A percentile compares a stretch with the other conserved stretches of the same genome.
These are phyloP conservation scores for Trametes sp. DNA, from an alignment of 1,284 basidiomycete genomes.

Conservation along the genomic window DNA sequence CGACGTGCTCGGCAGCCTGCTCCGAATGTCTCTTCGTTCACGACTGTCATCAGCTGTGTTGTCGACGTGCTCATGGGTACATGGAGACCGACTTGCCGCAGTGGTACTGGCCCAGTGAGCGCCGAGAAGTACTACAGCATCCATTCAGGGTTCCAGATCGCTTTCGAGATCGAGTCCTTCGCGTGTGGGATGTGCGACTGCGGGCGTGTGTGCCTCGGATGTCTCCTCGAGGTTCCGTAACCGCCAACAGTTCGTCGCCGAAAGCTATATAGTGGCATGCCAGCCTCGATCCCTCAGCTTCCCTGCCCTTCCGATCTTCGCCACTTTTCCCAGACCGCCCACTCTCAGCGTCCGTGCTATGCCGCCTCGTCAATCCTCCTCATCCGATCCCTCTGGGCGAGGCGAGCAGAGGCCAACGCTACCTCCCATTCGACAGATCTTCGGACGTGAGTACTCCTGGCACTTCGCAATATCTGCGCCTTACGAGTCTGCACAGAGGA, in stretches of 20 bases:
- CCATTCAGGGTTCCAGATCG: conserved; percentile 26
- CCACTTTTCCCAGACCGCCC: conserved; percentile 17
- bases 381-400: conserved; percentile 44
- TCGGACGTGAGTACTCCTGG: conserved; percentile 57
- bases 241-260: conserved; percentile 25
- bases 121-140: conserved; percentile 25
- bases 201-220: conserved; percentile 21
- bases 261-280: conserved; percentile 27
- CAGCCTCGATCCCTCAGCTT: conserved; percentile 9
- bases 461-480: not conserved
- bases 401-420: conserved; percentile 66
- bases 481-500: conserved; percentile 27
- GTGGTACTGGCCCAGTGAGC: conserved; percentile 16
- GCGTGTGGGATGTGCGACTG: conserved; percentile 23
- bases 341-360: conserved; percentile 39
- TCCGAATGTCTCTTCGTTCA: conserved; percentile 29
- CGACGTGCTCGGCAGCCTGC: conserved; percentile 23
- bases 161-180: conserved; percentile 24
- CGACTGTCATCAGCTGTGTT: conserved; percentile 35
- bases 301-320: conserved; percentile 19
- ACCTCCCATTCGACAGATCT: conserved; percentile 76
- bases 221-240: conserved; percentile 17
- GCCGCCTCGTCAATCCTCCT: conserved; percentile 46
- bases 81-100: conserved; percentile 32
- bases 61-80: conserved; percentile 29